Evolutionary conservation across 306 rosid species (phyloP).

Genomic region (Pueraria montana): DNA sequence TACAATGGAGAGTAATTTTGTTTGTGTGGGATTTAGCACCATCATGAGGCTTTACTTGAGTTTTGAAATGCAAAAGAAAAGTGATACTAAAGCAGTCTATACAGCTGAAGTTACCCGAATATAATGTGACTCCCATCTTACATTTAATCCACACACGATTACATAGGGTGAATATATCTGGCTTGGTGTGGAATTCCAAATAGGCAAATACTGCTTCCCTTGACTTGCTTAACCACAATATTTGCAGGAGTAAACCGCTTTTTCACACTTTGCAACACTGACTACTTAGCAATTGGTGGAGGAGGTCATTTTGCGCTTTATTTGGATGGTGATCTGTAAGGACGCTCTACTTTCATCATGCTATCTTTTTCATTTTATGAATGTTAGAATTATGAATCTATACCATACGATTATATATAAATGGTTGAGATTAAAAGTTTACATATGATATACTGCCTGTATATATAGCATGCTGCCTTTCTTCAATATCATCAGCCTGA

Average conservation of each 20-base stretch:
- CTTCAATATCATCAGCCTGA: conserved; percentile 4
- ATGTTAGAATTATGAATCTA: too few relatives aligned
- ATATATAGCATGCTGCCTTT: not conserved
- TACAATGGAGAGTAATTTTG: not conserved
- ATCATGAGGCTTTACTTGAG: not conserved
- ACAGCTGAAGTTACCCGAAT: not conserved
- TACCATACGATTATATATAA: too few relatives aligned
- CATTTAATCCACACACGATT: conserved; percentile 5
- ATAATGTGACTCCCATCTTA: not conserved
- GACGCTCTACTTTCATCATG: conserved; percentile 13
- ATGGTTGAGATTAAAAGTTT: too few relatives aligned
- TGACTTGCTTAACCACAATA: conserved; percentile 30
- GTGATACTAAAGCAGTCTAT: not conserved
- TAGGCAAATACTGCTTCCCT: conserved; percentile 29
- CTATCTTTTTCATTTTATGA: not conserved
- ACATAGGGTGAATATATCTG: conserved; percentile 11
- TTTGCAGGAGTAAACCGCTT: conserved; percentile 85
- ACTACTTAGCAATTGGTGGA: conserved; percentile 88
- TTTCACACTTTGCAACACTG: conserved; percentile 81
- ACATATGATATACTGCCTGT: too few relatives aligned
- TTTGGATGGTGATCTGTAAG: conserved; percentile 93
- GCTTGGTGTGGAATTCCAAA: conserved; percentile 28
- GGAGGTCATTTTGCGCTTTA: conserved; percentile 91
- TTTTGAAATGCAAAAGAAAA: not conserved
- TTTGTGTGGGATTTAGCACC: conserved; percentile 4